Conservation (phyloP, 768 basidiomycete genomes). For the Agaricus subrufescens region DNA sequence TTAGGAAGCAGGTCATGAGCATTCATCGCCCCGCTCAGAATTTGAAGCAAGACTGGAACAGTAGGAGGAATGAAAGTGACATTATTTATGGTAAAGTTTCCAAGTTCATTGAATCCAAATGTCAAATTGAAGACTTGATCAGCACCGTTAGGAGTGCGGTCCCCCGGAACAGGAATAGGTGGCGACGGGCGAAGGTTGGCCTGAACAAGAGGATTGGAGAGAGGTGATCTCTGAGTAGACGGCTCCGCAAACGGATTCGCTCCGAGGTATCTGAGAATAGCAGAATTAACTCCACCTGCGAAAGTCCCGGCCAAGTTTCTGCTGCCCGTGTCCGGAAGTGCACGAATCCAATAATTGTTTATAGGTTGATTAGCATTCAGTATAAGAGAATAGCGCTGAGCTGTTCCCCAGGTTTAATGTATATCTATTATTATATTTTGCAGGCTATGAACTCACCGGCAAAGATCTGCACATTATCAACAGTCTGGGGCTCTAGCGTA, state of each 20-base stretch:
- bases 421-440: constrained; percentile 23
- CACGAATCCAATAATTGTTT: constrained; percentile 54
- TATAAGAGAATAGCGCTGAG: constrained; percentile 34
- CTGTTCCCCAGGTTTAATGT: constrained; percentile 22
- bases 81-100: constrained; percentile 3
- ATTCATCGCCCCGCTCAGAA: constrained; percentile 46
- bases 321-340: constrained; percentile 22
- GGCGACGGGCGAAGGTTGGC: constrained; percentile 32
- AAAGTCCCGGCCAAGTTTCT: constrained; percentile 18
- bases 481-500: constrained; percentile 20
- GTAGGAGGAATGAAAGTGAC: background rate
- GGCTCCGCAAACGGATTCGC: constrained; percentile 39
- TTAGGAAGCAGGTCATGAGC: constrained; percentile 44
- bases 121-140: constrained; percentile 35
- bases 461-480: constrained; percentile 37
- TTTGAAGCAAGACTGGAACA: constrained; percentile 52
- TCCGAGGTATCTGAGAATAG: constrained; percentile 43
- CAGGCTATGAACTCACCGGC: constrained; percentile 25
- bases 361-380: constrained; percentile 36
- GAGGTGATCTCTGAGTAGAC: constrained; percentile 10
- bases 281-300: constrained; percentile 34
- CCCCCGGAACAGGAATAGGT: constrained; percentile 26
- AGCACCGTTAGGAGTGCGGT: constrained; percentile 30
- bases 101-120: constrained; percentile 13
- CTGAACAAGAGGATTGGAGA: constrained; percentile 28